Conservation (phyloP, 495 filamentous ascomycete species). For the Letharia columbiana region DNA sequence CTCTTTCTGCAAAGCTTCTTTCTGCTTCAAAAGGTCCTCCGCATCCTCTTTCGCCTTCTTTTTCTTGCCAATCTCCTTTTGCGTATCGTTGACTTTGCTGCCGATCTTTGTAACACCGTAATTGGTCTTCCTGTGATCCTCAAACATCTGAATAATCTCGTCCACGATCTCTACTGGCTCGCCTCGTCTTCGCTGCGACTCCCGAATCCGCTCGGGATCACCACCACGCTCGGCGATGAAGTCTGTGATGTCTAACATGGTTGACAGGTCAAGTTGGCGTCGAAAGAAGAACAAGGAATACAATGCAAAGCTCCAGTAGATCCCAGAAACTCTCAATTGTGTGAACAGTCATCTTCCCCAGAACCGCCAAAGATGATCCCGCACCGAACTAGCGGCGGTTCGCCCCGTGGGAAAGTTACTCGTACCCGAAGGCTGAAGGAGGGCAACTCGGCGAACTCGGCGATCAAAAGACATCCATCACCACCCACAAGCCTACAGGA, state of each 20-base stretch:
- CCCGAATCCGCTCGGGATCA: conserved; percentile 77
- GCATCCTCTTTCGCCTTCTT: conserved; percentile 94
- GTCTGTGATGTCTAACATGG: conserved; percentile 71
- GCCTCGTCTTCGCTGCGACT: conserved; percentile 73
- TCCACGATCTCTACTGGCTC: conserved; percentile 70
- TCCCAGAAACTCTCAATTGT: neutral
- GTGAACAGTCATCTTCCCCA: neutral
- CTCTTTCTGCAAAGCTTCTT: conserved; percentile 63
- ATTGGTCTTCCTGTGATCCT: conserved; percentile 73
- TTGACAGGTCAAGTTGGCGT: neutral
- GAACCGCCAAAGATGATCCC: neutral
- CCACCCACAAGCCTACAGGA: too few species aligned
- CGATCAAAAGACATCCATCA: too few species aligned
- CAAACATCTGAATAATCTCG: conserved; percentile 78
- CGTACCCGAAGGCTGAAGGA: neutral
- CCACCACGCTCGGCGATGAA: conserved; percentile 84
- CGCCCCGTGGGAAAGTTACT: neutral
- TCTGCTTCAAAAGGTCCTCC: conserved; percentile 62
- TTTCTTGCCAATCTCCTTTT: conserved; percentile 84
- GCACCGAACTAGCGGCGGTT: neutral
- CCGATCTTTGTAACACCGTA: conserved; percentile 74
- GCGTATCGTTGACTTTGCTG: conserved; percentile 73
- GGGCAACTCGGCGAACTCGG: too few species aligned
- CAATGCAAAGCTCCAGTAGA: neutral
- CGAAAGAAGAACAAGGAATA: neutral